A percentile compares a stretch with the other conserved stretches of the same genome.
phyloP scores from a whole-genome alignment of 495 filamentous ascomycete species.

The Aspergillus ellipticus region DNA sequence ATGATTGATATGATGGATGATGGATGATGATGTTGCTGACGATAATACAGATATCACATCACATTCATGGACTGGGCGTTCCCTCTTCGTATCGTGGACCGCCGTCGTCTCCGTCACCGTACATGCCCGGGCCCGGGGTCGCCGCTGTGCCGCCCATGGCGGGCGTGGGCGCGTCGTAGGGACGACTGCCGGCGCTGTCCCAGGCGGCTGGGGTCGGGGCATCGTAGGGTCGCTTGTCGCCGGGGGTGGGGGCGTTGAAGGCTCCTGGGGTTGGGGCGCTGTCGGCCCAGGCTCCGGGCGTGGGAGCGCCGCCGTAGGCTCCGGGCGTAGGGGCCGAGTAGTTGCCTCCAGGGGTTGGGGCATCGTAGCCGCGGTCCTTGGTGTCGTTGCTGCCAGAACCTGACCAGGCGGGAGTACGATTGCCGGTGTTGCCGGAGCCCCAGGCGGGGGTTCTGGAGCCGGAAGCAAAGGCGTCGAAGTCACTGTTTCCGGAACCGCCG shows the following conservation, averaged over 20 bases:
- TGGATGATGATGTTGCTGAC: no score
- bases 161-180: constrained; percentile 74
- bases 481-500: constrained; percentile 52
- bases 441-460: constrained; percentile 75
- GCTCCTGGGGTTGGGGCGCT: constrained; percentile 62
- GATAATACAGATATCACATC: no score
- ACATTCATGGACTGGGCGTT: constrained; percentile 44
- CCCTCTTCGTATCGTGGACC: constrained; percentile 55
- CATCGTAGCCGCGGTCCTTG: constrained; percentile 60
- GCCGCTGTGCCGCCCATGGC: constrained; percentile 65
- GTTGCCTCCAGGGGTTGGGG: constrained; percentile 71
- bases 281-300: constrained; percentile 62
- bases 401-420: constrained; percentile 52
- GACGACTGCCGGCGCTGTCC: constrained; percentile 37
- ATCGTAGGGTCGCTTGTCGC: constrained; percentile 46
- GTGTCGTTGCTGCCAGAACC: constrained; percentile 24
- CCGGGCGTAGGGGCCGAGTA: constrained; percentile 52
- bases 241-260: constrained; percentile 59
- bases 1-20: no score
- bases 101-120: constrained; percentile 53
- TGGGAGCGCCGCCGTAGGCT: constrained; percentile 57
- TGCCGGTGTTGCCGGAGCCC: constrained; percentile 48
- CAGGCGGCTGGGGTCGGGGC: constrained; percentile 59
- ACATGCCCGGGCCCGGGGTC: constrained; percentile 67
- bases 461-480: constrained; percentile 68